Evolutionary conservation across 345 rosid genomes (phyloP).

Genomic region (Firmiana major): DNA sequence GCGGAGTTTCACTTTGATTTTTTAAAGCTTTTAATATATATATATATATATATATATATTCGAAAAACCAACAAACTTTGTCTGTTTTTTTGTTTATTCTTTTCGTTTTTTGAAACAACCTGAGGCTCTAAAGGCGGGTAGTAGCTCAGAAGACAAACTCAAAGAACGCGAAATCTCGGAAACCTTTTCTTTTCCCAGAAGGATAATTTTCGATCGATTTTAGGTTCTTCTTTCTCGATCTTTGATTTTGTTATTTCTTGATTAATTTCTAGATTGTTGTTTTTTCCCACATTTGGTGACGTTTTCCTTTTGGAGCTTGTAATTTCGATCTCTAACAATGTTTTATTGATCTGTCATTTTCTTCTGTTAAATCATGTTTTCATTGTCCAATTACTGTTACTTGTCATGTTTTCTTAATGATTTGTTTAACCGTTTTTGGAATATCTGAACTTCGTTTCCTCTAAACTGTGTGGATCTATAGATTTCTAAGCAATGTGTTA

Average conservation of each 20-base stretch:
- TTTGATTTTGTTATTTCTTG: neutral
- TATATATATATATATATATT: neutral
- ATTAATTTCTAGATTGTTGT: neutral
- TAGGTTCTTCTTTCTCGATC: neutral
- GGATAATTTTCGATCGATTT: conserved; percentile 1
- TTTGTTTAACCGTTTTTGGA: neutral
- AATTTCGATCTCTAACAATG: neutral
- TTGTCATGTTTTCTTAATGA: neutral
- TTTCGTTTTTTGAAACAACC: neutral
- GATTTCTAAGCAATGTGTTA: neutral
- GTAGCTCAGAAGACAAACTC: neutral
- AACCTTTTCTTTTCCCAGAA: neutral
- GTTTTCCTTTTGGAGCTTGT: neutral
- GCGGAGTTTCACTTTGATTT: neutral
- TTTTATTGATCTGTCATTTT: neutral
- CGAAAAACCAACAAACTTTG: neutral
- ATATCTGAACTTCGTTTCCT: neutral
- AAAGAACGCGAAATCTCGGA: neutral
- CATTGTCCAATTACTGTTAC: neutral
- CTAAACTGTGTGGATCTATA: neutral
- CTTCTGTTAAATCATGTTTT: neutral
- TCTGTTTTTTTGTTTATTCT: neutral
- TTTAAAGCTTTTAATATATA: neutral
- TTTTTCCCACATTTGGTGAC: neutral
- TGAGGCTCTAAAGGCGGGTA: conserved; percentile 10